Conservation (phyloP, 2,329 filamentous ascomycete genomes). For the Laburnicola sp. region DNA sequence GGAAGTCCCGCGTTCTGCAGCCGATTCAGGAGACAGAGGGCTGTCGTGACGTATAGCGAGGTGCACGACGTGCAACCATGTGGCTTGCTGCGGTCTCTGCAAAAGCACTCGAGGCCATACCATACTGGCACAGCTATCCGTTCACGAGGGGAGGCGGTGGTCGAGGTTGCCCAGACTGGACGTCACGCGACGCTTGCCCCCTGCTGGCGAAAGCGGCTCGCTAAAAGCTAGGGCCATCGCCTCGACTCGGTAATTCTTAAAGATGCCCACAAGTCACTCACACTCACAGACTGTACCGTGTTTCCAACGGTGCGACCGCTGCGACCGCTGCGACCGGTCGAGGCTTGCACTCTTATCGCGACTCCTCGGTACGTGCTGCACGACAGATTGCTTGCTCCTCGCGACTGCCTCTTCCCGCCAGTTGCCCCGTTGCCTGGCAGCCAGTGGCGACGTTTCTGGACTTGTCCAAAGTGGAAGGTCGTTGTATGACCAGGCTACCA, state of each 20-base stretch:
- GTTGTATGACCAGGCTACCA: slow-evolving; percentile 6
- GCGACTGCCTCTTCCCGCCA: slow-evolving; percentile 12
- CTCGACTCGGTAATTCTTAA: too few relatives aligned
- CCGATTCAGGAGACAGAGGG: background rate
- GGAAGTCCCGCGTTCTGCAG: background rate
- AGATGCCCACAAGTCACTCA: too few relatives aligned
- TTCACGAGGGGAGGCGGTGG: too few relatives aligned
- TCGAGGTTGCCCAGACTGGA: too few relatives aligned
- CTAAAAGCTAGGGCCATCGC: too few relatives aligned
- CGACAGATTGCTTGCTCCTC: background rate
- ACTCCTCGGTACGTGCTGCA: background rate
- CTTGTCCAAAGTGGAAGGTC: slow-evolving; percentile 23
- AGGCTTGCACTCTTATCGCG: slow-evolving; percentile 1
- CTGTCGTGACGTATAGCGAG: background rate
- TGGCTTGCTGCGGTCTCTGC: background rate
- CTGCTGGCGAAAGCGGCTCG: background rate
- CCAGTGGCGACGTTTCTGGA: slow-evolving; percentile 11
- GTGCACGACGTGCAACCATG: background rate
- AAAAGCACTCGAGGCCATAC: too few relatives aligned
- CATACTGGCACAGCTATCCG: background rate
- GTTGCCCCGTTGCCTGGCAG: background rate
- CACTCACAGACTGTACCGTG: too few relatives aligned
- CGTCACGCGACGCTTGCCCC: background rate
- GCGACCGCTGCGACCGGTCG: background rate
- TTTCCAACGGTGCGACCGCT: too few relatives aligned